Base-by-base conservation (phyloP, 352 stramenopile species). In the Globisporangium alternatum region DNA sequence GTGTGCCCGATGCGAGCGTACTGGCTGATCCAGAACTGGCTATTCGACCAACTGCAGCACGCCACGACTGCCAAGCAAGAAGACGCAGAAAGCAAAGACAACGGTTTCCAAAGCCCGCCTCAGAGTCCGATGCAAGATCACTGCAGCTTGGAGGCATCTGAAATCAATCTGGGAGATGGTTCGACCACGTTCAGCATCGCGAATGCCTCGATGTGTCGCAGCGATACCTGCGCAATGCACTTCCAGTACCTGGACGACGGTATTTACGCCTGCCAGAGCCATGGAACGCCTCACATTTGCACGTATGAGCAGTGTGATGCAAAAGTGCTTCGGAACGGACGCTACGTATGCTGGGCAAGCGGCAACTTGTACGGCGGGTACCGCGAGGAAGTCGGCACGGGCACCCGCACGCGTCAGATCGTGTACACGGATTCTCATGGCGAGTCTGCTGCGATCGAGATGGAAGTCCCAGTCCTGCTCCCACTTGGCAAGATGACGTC, bases 1-100 rank as follows among this genome's bases (percentile, higher is more conserved):
- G 84, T 93, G 53, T 93, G 84, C 47, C 62, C 60, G 0, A 86
- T 93, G 76, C 77, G 84, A 48, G 84, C 84, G 12, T 91, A 83
- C 57, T 91, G 81, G 84, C 70, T 93, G 2, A 71, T 93, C 31
- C 84, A 93, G 53, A 91, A 88, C 52, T 93, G 84, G 84, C 52
- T 93, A 41, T 91, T 88, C 39, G 84, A 93, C 53, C 74, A 88
- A 52, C 59, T 92, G 12, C 78, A 89, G 56, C 55, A 44, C 64
- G 48, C 45, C 35, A 43, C 58, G 35, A 49, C 54, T 10, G 30
- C 12, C 17, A 43, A 71, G 51, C 58, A 66, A 44, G 59, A 62
- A 28, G 22, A 51, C 13, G 13, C 72, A 60, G 51, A 73, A 56
- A 69, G 35, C 62, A 65, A 39, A 74, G 64, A 45, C 13, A 30